These are phyloP conservation scores for Chamaecyparis obtusa DNA, from an alignment of 75 land plant genomes.

Conservation along the genomic window DNA sequence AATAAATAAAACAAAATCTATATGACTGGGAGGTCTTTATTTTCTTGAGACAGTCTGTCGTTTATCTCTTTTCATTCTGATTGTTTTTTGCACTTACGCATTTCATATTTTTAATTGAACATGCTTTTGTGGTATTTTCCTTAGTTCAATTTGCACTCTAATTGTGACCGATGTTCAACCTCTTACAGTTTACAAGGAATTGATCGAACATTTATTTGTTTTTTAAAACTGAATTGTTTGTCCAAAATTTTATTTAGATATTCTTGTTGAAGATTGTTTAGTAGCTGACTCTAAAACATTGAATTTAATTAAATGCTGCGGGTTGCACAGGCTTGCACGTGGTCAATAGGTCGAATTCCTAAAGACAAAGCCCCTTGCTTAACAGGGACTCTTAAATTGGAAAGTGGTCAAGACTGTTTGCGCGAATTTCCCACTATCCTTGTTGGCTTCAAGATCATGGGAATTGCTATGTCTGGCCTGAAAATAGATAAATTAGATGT, in stretches of 20 bases:
- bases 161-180: not conserved
- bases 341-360: slow-evolving; percentile 89
- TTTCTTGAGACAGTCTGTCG: not conserved
- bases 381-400: slow-evolving; percentile 72
- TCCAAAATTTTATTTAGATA: not conserved
- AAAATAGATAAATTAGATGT: slow-evolving; percentile 84
- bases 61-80: not conserved
- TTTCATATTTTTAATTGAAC: not conserved
- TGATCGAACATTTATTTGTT: not conserved
- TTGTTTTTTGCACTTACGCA: not conserved
- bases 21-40: too few relatives aligned
- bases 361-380: slow-evolving; percentile 96
- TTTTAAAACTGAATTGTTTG: not conserved
- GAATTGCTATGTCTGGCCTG: slow-evolving; percentile 90
- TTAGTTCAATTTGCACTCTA: not conserved
- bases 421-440: slow-evolving; percentile 80
- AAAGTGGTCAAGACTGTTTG: slow-evolving; percentile 60
- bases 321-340: slow-evolving; percentile 65
- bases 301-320: not conserved
- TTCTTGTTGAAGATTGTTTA: not conserved
- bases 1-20: not conserved
- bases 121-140: not conserved
- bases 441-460: slow-evolving; percentile 88
- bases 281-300: not conserved
- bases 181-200: not conserved